phyloP scores from a whole-genome alignment of 1,139 yeast species.

The Lodderomyces theae region DNA sequence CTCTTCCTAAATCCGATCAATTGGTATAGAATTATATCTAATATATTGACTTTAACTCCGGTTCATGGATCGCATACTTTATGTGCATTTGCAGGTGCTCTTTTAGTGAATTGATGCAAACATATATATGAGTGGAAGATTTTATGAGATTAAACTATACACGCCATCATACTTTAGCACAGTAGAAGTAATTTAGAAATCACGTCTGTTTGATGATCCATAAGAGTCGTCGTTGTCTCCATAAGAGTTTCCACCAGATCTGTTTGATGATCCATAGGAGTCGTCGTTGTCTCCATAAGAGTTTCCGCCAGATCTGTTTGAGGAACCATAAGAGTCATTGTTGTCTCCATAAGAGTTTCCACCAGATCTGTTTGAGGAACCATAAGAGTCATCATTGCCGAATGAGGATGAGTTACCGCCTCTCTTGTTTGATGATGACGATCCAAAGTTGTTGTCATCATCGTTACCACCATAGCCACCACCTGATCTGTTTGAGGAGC shows the following conservation, averaged over 20 bases:
- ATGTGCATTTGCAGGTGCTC: no score
- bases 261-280: slow-evolving; percentile 20
- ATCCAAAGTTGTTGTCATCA: no score
- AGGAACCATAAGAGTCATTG: slow-evolving; percentile 19
- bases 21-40: no score
- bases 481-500: slow-evolving; percentile 2
- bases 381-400: slow-evolving; percentile 22
- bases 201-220: slow-evolving; percentile 18
- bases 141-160: no score
- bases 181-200: neutral
- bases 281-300: slow-evolving; percentile 13
- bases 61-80: no score
- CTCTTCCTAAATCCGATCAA: no score
- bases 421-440: slow-evolving; percentile 15
- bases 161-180: no score
- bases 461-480: slow-evolving; percentile 15
- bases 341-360: slow-evolving; percentile 19
- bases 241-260: slow-evolving; percentile 11
- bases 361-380: slow-evolving; percentile 12
- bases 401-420: slow-evolving; percentile 21
- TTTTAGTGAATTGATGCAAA: no score
- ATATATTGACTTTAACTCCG: no score
- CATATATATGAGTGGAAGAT: no score
- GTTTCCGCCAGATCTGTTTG: slow-evolving; percentile 12
- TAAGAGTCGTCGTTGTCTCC: slow-evolving; percentile 17